Evolutionary conservation across 2,329 filamentous ascomycete species (phyloP), one percentile per base, ranked within the genome.

Genomic region (Fusarium torreyae): DNA sequence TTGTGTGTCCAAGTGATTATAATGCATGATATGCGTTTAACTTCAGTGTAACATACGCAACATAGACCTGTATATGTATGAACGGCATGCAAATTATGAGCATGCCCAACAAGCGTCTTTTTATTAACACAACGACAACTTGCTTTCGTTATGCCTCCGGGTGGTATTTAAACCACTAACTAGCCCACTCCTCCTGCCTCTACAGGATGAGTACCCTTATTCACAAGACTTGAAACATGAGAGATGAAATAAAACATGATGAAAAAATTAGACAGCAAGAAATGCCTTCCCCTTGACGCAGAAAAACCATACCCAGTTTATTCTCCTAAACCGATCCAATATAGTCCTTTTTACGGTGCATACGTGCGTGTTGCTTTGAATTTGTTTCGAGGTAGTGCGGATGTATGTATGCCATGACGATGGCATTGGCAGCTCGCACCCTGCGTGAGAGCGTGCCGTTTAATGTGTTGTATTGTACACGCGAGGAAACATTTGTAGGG

Each of bases 111-210:
- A 49, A 57, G 34, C 50, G 44, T 57, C 61, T 68, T 42, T 63
- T 70, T 74, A 71, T 57, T 63, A 73, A 64, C 60, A 61, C 51
- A 54, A 46, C 36, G 57, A 52, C 57, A 61, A 57, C 40, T 44
- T 46, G 57, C 53, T 38, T 58, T 46, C 45, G 45, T 52, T 57
- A 26, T 42, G 45, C 53, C 42, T 48, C 39, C 20, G 15, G 7
- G 52, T 34, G 61, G 53, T 58, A 33, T 44, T 46, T 46, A 34
- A 53, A 44, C 46, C 46, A 42, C 46, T 7, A 55, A 45, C 28
- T 43, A 28, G 17, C 49, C 62, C 40, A 46, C 42, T 53, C 31
- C 39, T 44, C 53, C 43, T 36, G 51, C 63, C 60, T 66, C 44
- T 42, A 40, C 42, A 53, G 36, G 39, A 56, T 55, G 28, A 53